phyloP scores from a whole-genome alignment of 2,329 filamentous ascomycete species.

The Cladosporium cucumerinum region DNA sequence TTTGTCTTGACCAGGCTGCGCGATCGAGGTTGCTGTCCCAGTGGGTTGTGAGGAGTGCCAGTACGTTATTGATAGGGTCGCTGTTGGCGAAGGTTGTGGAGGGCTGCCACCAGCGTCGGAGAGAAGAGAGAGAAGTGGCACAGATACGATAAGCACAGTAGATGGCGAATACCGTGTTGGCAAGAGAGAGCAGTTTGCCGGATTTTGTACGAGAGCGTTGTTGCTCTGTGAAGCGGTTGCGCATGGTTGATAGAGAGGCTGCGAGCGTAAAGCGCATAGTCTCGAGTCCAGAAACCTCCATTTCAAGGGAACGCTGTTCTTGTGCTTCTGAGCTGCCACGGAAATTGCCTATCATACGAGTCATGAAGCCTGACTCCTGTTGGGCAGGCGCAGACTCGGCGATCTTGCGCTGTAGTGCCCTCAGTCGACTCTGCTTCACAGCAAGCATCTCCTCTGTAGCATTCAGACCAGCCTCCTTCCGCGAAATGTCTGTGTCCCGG shows the following conservation, averaged over 20 bases:
- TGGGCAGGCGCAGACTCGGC: conserved; percentile 39
- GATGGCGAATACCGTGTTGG: conserved; percentile 66
- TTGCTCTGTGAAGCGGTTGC: conserved; percentile 60
- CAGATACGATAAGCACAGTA: conserved; percentile 84
- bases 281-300: conserved; percentile 76
- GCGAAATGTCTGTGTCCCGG: conserved; percentile 65
- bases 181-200: conserved; percentile 63
- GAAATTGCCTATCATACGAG: conserved; percentile 69
- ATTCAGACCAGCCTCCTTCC: conserved; percentile 75
- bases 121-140: conserved; percentile 65
- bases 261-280: conserved; percentile 73
- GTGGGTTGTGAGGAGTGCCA: conserved; percentile 75
- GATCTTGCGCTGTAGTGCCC: conserved; percentile 65
- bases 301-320: conserved; percentile 55
- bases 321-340: conserved; percentile 58
- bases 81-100: conserved; percentile 60
- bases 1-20: conserved; percentile 77
- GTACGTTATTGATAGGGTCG: conserved; percentile 79
- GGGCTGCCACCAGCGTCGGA: conserved; percentile 54
- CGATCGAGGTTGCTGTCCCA: conserved; percentile 82
- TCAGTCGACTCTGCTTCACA: conserved; percentile 69
- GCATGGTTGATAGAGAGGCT: conserved; percentile 61
- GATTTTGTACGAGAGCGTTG: conserved; percentile 63
- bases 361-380: conserved; percentile 57
- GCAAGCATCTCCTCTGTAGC: conserved; percentile 76